Base-by-base conservation (phyloP, 495 filamentous ascomycete genomes). In the Penicillium bovifimosum region DNA sequence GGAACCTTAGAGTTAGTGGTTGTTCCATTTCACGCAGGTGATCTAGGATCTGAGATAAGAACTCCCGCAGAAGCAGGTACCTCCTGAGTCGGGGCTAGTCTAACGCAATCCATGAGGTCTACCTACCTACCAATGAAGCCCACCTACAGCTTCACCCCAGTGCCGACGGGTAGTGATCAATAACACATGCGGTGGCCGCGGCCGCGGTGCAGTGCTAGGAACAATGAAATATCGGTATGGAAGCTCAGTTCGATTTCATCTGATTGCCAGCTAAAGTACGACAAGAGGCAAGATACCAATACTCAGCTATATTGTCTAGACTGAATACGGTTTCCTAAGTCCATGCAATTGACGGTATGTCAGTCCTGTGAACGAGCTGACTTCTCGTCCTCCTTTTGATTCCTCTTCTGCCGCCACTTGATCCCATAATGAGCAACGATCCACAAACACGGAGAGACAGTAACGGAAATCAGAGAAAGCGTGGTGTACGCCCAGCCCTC, bases 401-500 rank as follows among this genome's bases (percentile, higher is more conserved):
- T 31, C 26, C 73, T 62, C 36, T 63, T 60, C 51, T 72, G 66
- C 38, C 74, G 61, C 72, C 70, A 77, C 11, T 53, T 57, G 0
- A 71, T 71, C 8, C 74, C 74, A 54, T 59, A 65, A 32, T 59
- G 59, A 34, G 68, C 54, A 28, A 60, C 62, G 1, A 56, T 9
- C 60, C 56, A 64, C 43, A 70, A 47, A n/a, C 51, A 55, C 5
- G 58, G 61, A 18, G 62, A 64, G 8, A 61, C 56, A 33, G 54
- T 60, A 28, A 66, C 43, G 0, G 53, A 42, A 20, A 77, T 68
- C 10, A 67, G 62, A 10, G 58, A 79, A 26, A 87, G 62, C 7
- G 85, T 71, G 0, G 80, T 86, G 56, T 80, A 87, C 8, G 77
- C 76, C 81, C 82, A 86, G 0, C 84, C 85, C 13, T 68, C 53